These are phyloP conservation scores for Syncephalis fuscata DNA, from an alignment of 371 early-diverging fungal genomes.

Conservation along the genomic window DNA sequence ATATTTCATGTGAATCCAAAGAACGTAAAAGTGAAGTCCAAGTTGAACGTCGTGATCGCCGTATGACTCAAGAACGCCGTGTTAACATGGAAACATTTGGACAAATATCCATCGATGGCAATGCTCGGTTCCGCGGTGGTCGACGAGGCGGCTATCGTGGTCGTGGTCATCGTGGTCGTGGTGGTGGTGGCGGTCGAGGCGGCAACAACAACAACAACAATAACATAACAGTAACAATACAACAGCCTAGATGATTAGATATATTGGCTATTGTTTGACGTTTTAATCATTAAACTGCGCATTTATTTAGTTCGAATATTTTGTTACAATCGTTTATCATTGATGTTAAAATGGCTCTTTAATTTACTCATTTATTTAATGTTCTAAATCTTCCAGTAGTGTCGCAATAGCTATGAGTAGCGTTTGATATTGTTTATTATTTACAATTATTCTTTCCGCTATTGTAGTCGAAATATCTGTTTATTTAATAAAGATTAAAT, in stretches of 20 bases:
- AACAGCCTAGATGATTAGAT: background rate
- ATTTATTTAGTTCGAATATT: no score
- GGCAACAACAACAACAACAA: conserved; percentile 15
- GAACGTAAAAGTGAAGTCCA: conserved; percentile 48
- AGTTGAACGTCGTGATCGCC: conserved; percentile 46
- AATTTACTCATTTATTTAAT: no score
- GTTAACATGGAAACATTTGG: conserved; percentile 93
- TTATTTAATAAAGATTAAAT: no score
- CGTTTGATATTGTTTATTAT: no score
- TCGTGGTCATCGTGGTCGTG: conserved; percentile 19
- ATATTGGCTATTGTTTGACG: background rate
- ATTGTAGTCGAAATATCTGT: no score
- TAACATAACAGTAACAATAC: conserved; percentile 11
- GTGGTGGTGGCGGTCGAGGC: conserved; percentile 25
- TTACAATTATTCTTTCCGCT: no score
- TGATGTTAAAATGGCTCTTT: no score
- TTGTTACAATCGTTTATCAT: no score
- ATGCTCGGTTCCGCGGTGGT: conserved; percentile 34
- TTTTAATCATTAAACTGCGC: no score
- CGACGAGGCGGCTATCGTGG: conserved; percentile 23
- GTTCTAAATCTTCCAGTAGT: no score
- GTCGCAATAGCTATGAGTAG: no score
- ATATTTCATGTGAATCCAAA: conserved; percentile 92
- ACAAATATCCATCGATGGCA: conserved; percentile 50
- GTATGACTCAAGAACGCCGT: conserved; percentile 70